Evolutionary conservation across 2,329 filamentous ascomycete species (phyloP), one percentile per base, ranked within the genome.

Genomic region (Uncinocarpus reesii): DNA sequence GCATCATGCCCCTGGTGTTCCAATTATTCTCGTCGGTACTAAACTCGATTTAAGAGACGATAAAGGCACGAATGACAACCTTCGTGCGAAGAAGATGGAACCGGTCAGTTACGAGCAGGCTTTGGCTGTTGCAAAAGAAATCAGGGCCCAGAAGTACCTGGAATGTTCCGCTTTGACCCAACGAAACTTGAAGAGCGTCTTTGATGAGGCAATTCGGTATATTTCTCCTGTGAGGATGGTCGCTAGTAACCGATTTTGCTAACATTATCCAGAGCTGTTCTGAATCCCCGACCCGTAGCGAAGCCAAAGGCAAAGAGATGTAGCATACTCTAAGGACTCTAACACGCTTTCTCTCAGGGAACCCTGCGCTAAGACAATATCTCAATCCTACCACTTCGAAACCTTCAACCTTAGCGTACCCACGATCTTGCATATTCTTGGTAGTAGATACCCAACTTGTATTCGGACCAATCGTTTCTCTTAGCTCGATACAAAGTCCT

Each of bases 121-220:
- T 32, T 76, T 95, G 54, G 73, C 82, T 56, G 85, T 90, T 55
- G 87, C 88, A 54, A 93, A 93, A 73, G 89, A 95, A 61, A 95
- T 98, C 70, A 84, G 81, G 64, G 90, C 92, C 38, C 86, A 92
- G 71, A 96, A 95, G 72, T 98, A 98, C 71, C 78, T 96, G 35
- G 92, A 98, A 71, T 98, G 92, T 72, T 96, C 92, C 45, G 92
- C 92, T 41, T 74, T 98, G 57, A 98, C 92, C 31, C 92, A 96
- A 74, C 78, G 90, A 62, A 95, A 95, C 68, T 71, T 98, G 59
- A 98, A 98, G 81, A 94, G 87, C 61, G 92, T 98, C 42, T 98
- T 98, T 64, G 92, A 98, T 64, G 90, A 95, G 71, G 92, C 92
- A 28, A 98, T 98, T 64, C 83, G 92, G 92, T 96, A 72, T 59